Evolutionary conservation across 192 early-diverging fungal species (phyloP), one percentile per base, ranked within the genome.

Genomic region (Phycomyces nitens): DNA sequence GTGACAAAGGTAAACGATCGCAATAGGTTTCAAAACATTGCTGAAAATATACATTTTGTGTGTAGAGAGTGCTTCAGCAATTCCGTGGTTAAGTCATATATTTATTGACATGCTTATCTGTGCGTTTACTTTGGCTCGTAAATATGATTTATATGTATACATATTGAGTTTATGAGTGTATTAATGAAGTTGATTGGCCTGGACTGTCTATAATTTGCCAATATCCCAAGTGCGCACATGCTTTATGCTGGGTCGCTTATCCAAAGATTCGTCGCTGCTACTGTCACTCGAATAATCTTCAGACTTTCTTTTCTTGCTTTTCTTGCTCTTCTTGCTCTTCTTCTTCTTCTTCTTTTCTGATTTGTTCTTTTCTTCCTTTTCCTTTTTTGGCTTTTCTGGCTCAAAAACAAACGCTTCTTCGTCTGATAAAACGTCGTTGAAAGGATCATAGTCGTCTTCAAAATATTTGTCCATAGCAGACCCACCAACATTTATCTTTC

Each of bases 401-500:
- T 47, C 16, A 21, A 29, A 61, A 21, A 50, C 55, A 43, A 71
- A 57, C 7, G 63, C 64, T 3, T 66, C 78, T 20, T 56, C 40
- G 14, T 61, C 71, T 38, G 68, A 71, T 5, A 59, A 58, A 11
- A 56, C 71, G 50, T 82, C 81, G 26, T 64, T 21, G 5, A 52
- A 55, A 14, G 83, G 83, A 68, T 84, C 77, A 66, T 82, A 84
- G 16, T 65, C 69, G 3, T 75, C 68, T 24, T 64, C 41, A 68
- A 84, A 84, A 42, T 84, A 84, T 65, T 80, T 82, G 61, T 84
- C 83, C 83, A 84, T 84, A 15, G 74, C 64, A 1, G 83, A 80
- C 14, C 56, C 59, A 0, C 72, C 69, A 10, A 73, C 63, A 20
- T 24, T 71, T n/a, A 73, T 69, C 34, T 74, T 72, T 9, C 77